These are phyloP conservation scores for Lasiosphaeria ovina DNA, from an alignment of 495 filamentous ascomycete species.

Conservation along the genomic window DNA sequence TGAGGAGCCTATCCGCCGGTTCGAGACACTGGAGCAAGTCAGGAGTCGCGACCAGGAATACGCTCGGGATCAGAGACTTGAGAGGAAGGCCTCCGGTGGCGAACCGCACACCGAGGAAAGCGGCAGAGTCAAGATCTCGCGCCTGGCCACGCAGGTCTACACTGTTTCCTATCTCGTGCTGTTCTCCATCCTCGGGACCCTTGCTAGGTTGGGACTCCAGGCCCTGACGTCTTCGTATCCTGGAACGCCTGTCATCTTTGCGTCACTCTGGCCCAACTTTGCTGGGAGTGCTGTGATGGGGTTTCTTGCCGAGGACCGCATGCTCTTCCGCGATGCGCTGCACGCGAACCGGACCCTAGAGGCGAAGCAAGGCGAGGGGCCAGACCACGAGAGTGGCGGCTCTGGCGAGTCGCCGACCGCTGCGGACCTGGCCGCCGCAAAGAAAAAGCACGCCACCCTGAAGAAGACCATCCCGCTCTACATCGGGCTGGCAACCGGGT, in stretches of 20 bases:
- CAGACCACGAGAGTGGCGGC: not conserved
- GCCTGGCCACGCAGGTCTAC: conserved; percentile 68
- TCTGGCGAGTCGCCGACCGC: not conserved
- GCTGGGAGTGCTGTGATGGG: conserved; percentile 82
- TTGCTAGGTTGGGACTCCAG: conserved; percentile 79
- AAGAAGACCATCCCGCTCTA: conserved; percentile 89
- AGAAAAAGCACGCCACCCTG: conserved; percentile 51
- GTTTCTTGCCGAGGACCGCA: conserved; percentile 76
- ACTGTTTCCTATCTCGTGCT: conserved; percentile 78
- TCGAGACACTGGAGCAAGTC: conserved; percentile 30
- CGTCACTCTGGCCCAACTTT: conserved; percentile 88
- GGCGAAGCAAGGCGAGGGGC: conserved; percentile 12
- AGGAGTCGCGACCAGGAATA: conserved; percentile 27
- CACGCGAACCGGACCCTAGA: conserved; percentile 12
- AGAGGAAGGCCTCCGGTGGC: not conserved
- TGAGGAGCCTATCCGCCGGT: conserved; percentile 31
- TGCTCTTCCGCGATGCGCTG: conserved; percentile 60
- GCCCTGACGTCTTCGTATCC: conserved; percentile 80
- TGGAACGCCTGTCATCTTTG: conserved; percentile 68
- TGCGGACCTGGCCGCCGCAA: conserved; percentile 39
- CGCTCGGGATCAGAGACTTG: conserved; percentile 10
- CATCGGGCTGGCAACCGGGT: conserved; percentile 88
- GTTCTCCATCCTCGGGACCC: conserved; percentile 84
- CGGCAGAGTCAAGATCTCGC: conserved; percentile 37
- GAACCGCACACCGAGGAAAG: conserved; percentile 6